phyloP scores from a whole-genome alignment of 805 yeast species.

The Yarrowia hollandica region DNA sequence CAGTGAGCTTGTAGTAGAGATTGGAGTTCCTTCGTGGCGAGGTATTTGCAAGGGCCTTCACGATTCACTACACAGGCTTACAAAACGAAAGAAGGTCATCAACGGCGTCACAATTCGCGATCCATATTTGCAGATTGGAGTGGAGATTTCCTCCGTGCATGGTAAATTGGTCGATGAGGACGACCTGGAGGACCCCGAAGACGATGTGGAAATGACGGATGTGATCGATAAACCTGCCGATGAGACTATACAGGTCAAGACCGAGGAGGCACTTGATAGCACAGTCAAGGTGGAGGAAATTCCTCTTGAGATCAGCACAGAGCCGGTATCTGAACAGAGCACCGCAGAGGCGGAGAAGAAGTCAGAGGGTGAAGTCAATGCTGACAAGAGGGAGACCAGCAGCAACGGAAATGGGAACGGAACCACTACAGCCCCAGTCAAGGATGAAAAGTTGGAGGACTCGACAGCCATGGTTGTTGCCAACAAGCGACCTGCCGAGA shows the following conservation, averaged over 20 bases:
- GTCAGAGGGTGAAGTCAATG: neutral
- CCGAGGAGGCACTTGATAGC: neutral
- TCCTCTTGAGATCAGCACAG: neutral
- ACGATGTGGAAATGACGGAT: conserved; percentile 17
- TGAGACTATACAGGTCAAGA: neutral
- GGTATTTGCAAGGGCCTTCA: conserved; percentile 13
- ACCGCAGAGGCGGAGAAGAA: neutral
- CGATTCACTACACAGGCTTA: conserved; percentile 5
- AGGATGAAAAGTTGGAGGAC: neutral
- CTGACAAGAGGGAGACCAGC: neutral
- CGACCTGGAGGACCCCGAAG: conserved; percentile 5
- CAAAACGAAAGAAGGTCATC: conserved; percentile 7
- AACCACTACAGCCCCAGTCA: neutral
- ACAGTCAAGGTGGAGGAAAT: conserved; percentile 10
- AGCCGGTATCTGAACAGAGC: neutral
- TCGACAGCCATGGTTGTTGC: neutral
- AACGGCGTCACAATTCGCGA: conserved; percentile 13
- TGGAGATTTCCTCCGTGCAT: conserved; percentile 18
- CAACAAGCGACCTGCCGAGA: neutral
- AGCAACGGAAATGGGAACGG: neutral
- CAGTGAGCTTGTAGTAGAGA: conserved; percentile 15
- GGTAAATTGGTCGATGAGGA: conserved; percentile 17
- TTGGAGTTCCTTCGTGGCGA: conserved; percentile 21
- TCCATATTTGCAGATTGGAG: conserved; percentile 17
- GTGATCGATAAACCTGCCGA: neutral